A percentile compares a stretch with the other conserved stretches of the same genome.
These are phyloP conservation scores for Aspergillus melleus DNA, from an alignment of 2,329 filamentous ascomycete genomes.

Conservation along the genomic window DNA sequence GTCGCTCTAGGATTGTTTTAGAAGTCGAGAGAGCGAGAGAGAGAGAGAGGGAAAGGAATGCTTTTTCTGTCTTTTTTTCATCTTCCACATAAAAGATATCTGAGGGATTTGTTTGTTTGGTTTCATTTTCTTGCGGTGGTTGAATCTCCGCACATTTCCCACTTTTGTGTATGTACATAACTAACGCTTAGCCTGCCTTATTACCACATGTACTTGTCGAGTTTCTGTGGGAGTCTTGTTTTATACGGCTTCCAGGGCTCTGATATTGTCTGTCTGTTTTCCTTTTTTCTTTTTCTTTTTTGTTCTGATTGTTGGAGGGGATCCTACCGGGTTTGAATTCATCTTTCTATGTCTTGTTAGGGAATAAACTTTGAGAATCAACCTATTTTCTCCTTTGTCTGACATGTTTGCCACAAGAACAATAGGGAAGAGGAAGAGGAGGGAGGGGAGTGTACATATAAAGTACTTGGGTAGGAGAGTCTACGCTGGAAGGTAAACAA, in stretches of 20 bases:
- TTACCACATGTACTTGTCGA: constrained; percentile 35
- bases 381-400: constrained; percentile 12
- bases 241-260: constrained; percentile 8
- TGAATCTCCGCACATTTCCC: constrained; percentile 11
- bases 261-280: constrained; percentile 28
- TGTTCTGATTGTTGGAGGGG: constrained; percentile 25
- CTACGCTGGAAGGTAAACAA: not conserved
- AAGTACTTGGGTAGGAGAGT: not conserved
- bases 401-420: not conserved
- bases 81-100: constrained; percentile 4
- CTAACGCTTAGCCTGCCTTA: constrained; percentile 21
- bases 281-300: constrained; percentile 25
- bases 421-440: not conserved
- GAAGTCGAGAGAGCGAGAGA: not conserved
- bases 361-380: constrained; percentile 19
- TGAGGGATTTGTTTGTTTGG: constrained; percentile 9
- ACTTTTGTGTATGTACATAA: constrained; percentile 34
- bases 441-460: not conserved
- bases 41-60: not conserved
- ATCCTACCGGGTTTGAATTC: constrained; percentile 26
- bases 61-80: not conserved
- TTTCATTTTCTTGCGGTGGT: not conserved
- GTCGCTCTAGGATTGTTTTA: not conserved
- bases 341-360: constrained; percentile 22
- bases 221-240: constrained; percentile 22